A percentile compares a stretch with the other conserved stretches of the same genome.
Evolutionary conservation across 805 yeast species (phyloP).

Genomic region (Blastobotrys chiropterorum): DNA sequence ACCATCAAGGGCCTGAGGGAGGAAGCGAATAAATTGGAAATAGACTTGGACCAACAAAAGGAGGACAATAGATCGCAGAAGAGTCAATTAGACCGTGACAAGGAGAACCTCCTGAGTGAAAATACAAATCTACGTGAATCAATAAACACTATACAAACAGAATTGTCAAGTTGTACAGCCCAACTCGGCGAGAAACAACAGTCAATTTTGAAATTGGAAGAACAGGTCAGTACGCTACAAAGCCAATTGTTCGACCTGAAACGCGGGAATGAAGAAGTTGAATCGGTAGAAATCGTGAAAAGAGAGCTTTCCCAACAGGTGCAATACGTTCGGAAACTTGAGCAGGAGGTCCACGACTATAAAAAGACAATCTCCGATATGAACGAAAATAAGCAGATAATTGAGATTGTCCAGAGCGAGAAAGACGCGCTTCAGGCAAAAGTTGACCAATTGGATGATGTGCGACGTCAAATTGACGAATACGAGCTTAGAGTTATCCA

Average conservation of each 20-base stretch:
- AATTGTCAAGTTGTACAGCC: neutral
- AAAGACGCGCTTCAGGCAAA: slow-evolving; percentile 39
- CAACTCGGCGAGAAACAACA: slow-evolving; percentile 10
- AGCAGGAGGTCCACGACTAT: slow-evolving; percentile 47
- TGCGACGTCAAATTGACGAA: slow-evolving; percentile 42
- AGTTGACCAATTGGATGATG: slow-evolving; percentile 34
- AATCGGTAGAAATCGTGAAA: slow-evolving; percentile 13
- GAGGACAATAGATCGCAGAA: slow-evolving; percentile 2
- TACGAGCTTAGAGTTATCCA: slow-evolving; percentile 46
- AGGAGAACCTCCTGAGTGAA: slow-evolving; percentile 1
- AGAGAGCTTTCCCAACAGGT: slow-evolving; percentile 36
- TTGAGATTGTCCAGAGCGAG: slow-evolving; percentile 52
- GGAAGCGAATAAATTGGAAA: slow-evolving; percentile 5
- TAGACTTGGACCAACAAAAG: slow-evolving; percentile 1
- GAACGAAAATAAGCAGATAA: slow-evolving; percentile 40
- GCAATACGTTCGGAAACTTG: slow-evolving; percentile 41
- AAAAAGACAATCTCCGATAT: slow-evolving; percentile 45
- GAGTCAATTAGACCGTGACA: too few relatives aligned
- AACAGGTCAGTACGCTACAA: slow-evolving; percentile 9
- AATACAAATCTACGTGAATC: slow-evolving; percentile 1
- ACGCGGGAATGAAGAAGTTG: slow-evolving; percentile 8
- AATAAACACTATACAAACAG: slow-evolving; percentile 5
- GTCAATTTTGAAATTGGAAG: slow-evolving; percentile 15
- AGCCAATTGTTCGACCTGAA: neutral
- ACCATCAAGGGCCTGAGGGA: slow-evolving; percentile 31